Percentiles rank a stretch among this genome's conserved stretches.
Conservation (phyloP, 2,329 filamentous ascomycete species). For the Epichloe gansuensis region DNA sequence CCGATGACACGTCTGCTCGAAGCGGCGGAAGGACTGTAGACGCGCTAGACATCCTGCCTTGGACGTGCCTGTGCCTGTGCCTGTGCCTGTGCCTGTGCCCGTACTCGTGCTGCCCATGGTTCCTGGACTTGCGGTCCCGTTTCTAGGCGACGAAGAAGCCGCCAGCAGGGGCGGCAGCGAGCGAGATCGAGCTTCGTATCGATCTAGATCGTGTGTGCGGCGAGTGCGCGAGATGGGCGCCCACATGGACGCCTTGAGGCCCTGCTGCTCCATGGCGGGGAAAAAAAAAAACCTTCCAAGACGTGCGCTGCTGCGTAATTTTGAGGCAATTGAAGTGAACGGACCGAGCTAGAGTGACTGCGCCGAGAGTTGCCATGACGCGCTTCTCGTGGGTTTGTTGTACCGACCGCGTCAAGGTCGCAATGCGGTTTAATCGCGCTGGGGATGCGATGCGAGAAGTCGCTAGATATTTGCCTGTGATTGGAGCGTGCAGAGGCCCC, state of each 20-base stretch:
- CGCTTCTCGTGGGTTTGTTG: not conserved
- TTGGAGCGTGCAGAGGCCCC: too few species aligned
- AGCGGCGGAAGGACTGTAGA: conserved; percentile 38
- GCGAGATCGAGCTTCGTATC: not conserved
- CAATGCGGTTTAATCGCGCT: too few species aligned
- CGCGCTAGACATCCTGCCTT: not conserved
- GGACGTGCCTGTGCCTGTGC: not conserved
- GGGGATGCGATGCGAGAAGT: too few species aligned
- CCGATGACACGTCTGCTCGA: conserved; percentile 46
- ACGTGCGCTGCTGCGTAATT: not conserved
- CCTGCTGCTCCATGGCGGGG: not conserved
- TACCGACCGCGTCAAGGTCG: too few species aligned
- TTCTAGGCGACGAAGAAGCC: not conserved
- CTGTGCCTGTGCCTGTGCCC: not conserved
- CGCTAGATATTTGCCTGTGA: too few species aligned
- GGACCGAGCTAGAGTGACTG: not conserved
- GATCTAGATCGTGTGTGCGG: not conserved
- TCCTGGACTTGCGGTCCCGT: not conserved
- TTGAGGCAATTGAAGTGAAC: not conserved
- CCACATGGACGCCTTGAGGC: conserved; percentile 8
- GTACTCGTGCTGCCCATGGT: not conserved
- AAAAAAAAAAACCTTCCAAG: not conserved
- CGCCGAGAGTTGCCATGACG: not conserved
- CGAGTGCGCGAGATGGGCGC: not conserved
- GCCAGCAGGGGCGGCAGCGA: conserved; percentile 4